phyloP scores from a whole-genome alignment of 768 basidiomycete genomes.

The Amanita subjunquillea region DNA sequence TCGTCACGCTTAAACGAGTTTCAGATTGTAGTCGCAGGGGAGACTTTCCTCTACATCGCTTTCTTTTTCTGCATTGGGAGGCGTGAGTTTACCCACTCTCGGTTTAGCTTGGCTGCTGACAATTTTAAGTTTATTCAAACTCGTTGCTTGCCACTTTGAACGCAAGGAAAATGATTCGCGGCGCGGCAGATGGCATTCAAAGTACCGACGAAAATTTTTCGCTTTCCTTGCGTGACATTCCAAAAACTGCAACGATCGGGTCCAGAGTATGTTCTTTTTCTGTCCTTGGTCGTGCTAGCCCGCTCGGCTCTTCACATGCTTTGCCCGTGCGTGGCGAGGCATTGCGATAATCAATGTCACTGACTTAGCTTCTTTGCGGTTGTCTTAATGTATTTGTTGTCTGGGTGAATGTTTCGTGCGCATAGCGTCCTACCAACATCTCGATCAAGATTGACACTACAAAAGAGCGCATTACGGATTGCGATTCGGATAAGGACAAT shows the following conservation, averaged over 20 bases:
- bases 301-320: slow-evolving; percentile 1
- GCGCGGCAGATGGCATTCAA: slow-evolving; percentile 25
- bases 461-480: slow-evolving; percentile 35
- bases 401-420: neutral
- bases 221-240: slow-evolving; percentile 27
- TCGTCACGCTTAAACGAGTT: slow-evolving; percentile 3
- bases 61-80: slow-evolving; percentile 55
- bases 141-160: slow-evolving; percentile 53
- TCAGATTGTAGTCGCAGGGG: slow-evolving; percentile 36
- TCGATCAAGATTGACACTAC: slow-evolving; percentile 49
- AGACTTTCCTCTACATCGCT: slow-evolving; percentile 44
- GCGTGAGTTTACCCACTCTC: slow-evolving; percentile 22
- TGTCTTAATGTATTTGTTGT: neutral
- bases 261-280: slow-evolving; percentile 18
- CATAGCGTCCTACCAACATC: slow-evolving; percentile 32
- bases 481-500: slow-evolving; percentile 18
- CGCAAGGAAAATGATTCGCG: slow-evolving; percentile 37
- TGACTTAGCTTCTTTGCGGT: neutral
- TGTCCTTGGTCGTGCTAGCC: neutral
- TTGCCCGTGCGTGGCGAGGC: slow-evolving; percentile 2
- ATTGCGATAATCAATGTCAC: neutral
- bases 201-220: slow-evolving; percentile 31
- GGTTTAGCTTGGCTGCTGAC: neutral
- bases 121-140: slow-evolving; percentile 41
- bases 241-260: slow-evolving; percentile 20